phyloP scores from a whole-genome alignment of 805 yeast species.

The Candida nemodendra region DNA sequence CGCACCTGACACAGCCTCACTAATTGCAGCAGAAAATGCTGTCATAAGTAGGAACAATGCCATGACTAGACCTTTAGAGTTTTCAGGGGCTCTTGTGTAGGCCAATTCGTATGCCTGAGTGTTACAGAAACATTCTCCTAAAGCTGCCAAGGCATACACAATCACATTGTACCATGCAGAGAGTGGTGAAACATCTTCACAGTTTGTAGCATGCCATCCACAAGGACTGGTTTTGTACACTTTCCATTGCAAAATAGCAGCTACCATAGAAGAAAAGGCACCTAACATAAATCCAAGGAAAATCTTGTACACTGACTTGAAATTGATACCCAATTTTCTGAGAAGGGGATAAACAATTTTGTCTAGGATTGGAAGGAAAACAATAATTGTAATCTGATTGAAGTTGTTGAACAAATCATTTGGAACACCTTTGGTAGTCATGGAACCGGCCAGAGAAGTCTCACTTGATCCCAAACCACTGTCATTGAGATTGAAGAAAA shows the following conservation, averaged over 20 bases:
- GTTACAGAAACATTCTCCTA: conserved; percentile 52
- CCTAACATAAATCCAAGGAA: conserved; percentile 48
- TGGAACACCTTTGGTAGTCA: conserved; percentile 53
- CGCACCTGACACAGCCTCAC: conserved; percentile 41
- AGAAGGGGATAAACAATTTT: conserved; percentile 45
- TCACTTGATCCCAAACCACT: conserved; percentile 48
- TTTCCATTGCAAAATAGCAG: conserved; percentile 49
- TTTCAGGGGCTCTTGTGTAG: conserved; percentile 52
- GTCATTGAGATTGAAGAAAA: conserved; percentile 41
- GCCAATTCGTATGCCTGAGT: conserved; percentile 53
- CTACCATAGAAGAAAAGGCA: conserved; percentile 46
- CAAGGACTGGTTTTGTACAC: conserved; percentile 51
- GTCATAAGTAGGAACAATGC: conserved; percentile 39
- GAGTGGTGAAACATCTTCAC: conserved; percentile 33
- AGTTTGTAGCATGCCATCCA: conserved; percentile 43
- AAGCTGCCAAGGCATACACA: conserved; percentile 41
- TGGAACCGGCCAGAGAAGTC: conserved; percentile 54
- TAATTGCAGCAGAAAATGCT: conserved; percentile 48
- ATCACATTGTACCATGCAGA: conserved; percentile 33
- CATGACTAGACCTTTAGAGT: conserved; percentile 52
- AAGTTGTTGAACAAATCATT: conserved; percentile 55
- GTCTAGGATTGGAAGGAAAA: conserved; percentile 51
- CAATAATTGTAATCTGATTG: conserved; percentile 53
- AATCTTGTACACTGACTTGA: conserved; percentile 45
- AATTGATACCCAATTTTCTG: conserved; percentile 41